phyloP scores from a whole-genome alignment of 768 basidiomycete genomes.

The Termitomyces titanicus region DNA sequence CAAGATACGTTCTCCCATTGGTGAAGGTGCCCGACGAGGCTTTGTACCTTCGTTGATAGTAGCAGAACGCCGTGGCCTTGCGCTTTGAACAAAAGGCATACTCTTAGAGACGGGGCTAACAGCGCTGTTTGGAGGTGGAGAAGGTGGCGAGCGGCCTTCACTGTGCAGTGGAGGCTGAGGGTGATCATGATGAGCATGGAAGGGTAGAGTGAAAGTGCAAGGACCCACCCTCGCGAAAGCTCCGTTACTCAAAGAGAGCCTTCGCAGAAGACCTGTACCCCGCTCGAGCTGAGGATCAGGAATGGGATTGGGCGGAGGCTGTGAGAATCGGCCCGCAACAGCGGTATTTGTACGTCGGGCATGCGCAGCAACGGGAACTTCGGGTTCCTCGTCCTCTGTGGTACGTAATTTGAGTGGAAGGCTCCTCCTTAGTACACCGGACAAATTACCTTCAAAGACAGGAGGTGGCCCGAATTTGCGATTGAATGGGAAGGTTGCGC shows the following conservation, averaged over 20 bases:
- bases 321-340: conserved; percentile 52
- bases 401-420: conserved; percentile 15
- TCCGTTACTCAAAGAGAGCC: conserved; percentile 65
- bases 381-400: conserved; percentile 37
- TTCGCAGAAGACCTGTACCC: conserved; percentile 66
- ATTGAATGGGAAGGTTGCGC: conserved; percentile 58
- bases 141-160: conserved; percentile 31
- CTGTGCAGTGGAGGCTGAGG: conserved; percentile 23
- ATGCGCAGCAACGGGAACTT: conserved; percentile 40
- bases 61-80: conserved; percentile 53
- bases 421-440: background rate
- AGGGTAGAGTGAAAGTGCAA: background rate
- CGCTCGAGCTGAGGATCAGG: conserved; percentile 56
- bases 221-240: conserved; percentile 54
- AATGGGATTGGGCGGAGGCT: conserved; percentile 32
- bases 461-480: conserved; percentile 52
- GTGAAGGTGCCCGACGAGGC: conserved; percentile 70
- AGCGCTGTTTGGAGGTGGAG: conserved; percentile 51
- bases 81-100: conserved; percentile 26
- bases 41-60: conserved; percentile 49
- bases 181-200: conserved; percentile 12
- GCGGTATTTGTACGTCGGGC: conserved; percentile 61
- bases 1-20: conserved; percentile 88
- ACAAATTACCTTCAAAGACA: conserved; percentile 56
- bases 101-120: conserved; percentile 33